Percentiles rank a stretch among this genome's conserved stretches.
These are phyloP conservation scores for Maudiozyma serrabonitensis DNA, from an alignment of 805 yeast genomes.

Conservation along the genomic window DNA sequence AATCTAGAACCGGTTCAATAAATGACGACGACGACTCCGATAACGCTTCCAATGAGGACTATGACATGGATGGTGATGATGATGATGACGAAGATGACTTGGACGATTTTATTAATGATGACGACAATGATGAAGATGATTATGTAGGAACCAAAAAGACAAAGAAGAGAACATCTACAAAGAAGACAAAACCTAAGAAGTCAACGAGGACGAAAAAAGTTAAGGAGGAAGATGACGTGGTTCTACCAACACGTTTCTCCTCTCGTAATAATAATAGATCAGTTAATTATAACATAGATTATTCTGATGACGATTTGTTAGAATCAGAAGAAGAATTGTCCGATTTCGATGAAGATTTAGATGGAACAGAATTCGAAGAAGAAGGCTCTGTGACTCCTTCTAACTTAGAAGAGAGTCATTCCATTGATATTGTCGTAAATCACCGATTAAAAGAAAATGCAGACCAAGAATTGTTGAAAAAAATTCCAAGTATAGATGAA, in stretches of 20 bases:
- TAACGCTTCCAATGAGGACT: conserved; percentile 21
- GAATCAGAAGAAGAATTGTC: conserved; percentile 22
- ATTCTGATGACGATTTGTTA: conserved; percentile 39
- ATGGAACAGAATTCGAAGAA: conserved; percentile 1
- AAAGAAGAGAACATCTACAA: conserved; percentile 15
- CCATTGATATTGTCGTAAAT: conserved; percentile 21
- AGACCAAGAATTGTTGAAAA: conserved; percentile 19
- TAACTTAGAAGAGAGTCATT: conserved; percentile 28
- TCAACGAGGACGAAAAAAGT: conserved; percentile 6
- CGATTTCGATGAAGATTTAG: conserved; percentile 15
- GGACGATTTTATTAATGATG: conserved; percentile 10
- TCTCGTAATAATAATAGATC: conserved; percentile 46
- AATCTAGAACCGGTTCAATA: conserved; percentile 4
- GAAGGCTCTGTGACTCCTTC: conserved; percentile 22
- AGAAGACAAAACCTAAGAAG: conserved; percentile 13
- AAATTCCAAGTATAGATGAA: conserved; percentile 35
- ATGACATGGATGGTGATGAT: conserved; percentile 24
- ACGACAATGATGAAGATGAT: conserved; percentile 14
- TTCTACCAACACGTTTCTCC: conserved; percentile 62
- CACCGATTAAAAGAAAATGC: conserved; percentile 21
- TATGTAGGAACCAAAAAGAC: conserved; percentile 3
- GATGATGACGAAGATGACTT: conserved; percentile 21
- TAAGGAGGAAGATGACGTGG: conserved; percentile 11
- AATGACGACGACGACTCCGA: conserved; percentile 17
- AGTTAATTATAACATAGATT: conserved; percentile 72